Base-by-base conservation (phyloP, 2,329 filamentous ascomycete species). In the Amesomyces nigricolor region DNA sequence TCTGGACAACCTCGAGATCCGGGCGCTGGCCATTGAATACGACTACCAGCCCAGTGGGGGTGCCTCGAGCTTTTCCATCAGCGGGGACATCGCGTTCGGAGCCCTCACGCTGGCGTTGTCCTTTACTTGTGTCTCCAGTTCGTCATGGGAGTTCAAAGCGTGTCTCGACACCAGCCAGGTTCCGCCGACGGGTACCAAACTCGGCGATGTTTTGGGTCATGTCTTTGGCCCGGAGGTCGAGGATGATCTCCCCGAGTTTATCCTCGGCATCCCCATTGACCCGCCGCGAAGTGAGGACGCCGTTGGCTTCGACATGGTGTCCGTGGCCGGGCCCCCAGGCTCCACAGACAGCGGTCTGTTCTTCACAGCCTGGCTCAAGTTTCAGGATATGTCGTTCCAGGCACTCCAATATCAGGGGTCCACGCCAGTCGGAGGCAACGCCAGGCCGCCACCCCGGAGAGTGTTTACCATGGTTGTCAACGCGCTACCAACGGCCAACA, bases 401-500 rank as follows among this genome's bases (percentile, higher is more conserved):
- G 51, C 51, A 10, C 11, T 54, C 14, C 51, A 54, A 29, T 54
- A 47, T 26, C 17, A 49, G 4, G 42, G 54, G 5, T 29, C 56
- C 3, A 40, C 57, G 8, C 64, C 65, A n/a, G 29, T n/a, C 8
- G 50, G 42, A 30, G 43, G 19, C 26, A 47, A 22, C 7, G 17
- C 13, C 11, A 13, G 35, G 39, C 45, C 51, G n/a, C 45, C 43
- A 14, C 38, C 38, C n/a, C 30, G 44, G 19, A 50, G 63, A n/a
- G 42, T 62, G 6, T 40, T 66, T 19, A 57, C 64, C 59, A 51
- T 60, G 47, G 22, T 47, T 54, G 29, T 58, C 53, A 13, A 37
- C 53, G 8, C 29, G 13, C 54, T 69, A 6, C 58, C 64, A 2
- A 9, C 50, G 1, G 29, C 70, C 42, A 58, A 64, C 6, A 51